Evolutionary conservation across 352 stramenopile genomes (phyloP), one percentile per base, ranked within the genome.

Genomic region (Thraustochytrium striatum): DNA sequence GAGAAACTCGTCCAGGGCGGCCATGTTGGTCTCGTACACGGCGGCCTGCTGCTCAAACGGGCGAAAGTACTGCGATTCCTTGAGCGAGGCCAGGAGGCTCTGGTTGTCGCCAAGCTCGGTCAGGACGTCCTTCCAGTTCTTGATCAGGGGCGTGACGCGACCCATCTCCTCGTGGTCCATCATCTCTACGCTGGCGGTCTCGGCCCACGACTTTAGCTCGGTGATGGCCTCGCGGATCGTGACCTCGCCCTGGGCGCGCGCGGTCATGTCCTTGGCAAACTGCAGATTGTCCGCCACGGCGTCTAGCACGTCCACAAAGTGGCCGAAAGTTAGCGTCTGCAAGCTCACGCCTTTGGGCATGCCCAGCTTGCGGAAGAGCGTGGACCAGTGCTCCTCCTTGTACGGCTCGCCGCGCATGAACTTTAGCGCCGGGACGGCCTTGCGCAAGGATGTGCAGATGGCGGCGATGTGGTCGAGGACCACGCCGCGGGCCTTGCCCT

Each of bases 41-140:
- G 84, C 87, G 1, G 91, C 93, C 47, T 95, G 87, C 61, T 94
- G 89, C 72, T 94, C 91, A 80, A 98, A 98, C 2, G 91, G 86
- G 57, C 95, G 97, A 86, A 97, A 97, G 84, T 97, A 98, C 55
- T 93, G 91, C 25, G 91, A 97, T 73, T 98, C 93, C 61, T 97
- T 97, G 2, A 98, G 86, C 32, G 92, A 97, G 0, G 89, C 90
- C 3, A 98, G 82, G 13, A 98, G 85, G 19, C 88, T 95, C 82
- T 98, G 94, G 80, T 98, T 98, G 84, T 98, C 94, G 0, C 92
- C 94, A 1, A 98, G 82, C 25, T 93, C 91, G 3, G 97, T 86
- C n/a, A 93, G 94, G 25, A 97, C 84, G 47, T 98, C 92, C 61
- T 96, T 96, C 92, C 94, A 98, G 82, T 98, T 93, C 61, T 94